Evolutionary conservation across 1,284 basidiomycete species (phyloP), one percentile per base, ranked within the genome.

Genomic region (Microbotryum intermedium): DNA sequence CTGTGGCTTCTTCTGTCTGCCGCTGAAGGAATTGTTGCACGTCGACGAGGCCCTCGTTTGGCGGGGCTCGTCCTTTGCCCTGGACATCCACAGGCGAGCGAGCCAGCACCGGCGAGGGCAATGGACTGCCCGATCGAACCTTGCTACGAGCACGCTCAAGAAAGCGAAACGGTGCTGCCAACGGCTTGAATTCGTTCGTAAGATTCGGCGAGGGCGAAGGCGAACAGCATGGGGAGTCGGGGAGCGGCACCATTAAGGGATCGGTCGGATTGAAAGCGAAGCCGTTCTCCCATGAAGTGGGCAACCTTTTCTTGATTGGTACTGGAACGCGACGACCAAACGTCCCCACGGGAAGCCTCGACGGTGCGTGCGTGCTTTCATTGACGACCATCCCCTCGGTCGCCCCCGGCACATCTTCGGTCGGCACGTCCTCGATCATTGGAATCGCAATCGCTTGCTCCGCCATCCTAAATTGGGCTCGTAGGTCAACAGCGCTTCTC

Each of bases 401-500:
- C 11, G 49, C 26, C n/a, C 8, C 20, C 13, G 48, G 20, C 6
- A 30, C 48, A 3, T 45, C 48, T 18, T 3, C 53, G 9, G 47
- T 49, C 47, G 47, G 47, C 26, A 16, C 16, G 3, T n/a, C 18
- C 46, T 34, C 52, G 29, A 25, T 25, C 46, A 66, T 56, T 9
- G 58, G 49, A 6, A 65, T 26, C 20, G 39, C 48, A 20, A 16
- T 26, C 16, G 48, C 25, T 25, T 45, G 13, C 45, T 34, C 59
- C 20, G n/a, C 59, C 9, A 55, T 58, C 30, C 55, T 59, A 57
- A 64, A 61, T 52, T 61, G 63, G 16, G 56, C 58, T 6, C 65
- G 46, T 2, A 67, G 44, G 47, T 67, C 65, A 16, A 67, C 23
- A 26, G 60, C 65, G 30, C 65, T 67, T 51, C 57, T 28, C 10